These are phyloP conservation scores for Hamamelis virginiana DNA, from an alignment of 164 flowering plant genomes.

Conservation along the genomic window DNA sequence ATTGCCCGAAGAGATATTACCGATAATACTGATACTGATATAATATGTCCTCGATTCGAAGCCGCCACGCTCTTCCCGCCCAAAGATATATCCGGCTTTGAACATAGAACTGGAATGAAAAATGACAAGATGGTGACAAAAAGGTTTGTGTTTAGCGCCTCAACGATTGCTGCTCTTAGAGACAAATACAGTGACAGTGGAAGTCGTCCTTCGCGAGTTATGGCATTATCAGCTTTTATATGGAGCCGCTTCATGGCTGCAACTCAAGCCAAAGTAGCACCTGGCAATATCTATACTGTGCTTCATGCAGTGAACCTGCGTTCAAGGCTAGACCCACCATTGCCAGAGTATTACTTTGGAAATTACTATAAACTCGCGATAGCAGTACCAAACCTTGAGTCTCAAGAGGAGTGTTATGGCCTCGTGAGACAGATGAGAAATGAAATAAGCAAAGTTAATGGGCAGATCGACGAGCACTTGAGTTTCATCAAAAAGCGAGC, in stretches of 20 bases:
- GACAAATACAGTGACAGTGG: constrained; percentile 1
- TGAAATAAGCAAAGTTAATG: neutral
- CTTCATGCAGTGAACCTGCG: constrained; percentile 21
- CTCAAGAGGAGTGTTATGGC: neutral
- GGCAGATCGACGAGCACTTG: neutral
- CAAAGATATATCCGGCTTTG: constrained; percentile 11
- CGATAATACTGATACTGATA: too few relatives aligned
- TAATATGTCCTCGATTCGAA: constrained; percentile 17
- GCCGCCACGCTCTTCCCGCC: constrained; percentile 33
- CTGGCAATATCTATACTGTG: neutral
- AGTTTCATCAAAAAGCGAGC: neutral
- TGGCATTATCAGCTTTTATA: constrained; percentile 23
- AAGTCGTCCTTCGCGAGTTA: constrained; percentile 15
- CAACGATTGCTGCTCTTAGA: constrained; percentile 14
- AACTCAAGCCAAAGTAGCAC: neutral
- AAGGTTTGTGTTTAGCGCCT: constrained; percentile 21
- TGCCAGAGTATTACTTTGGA: constrained; percentile 25
- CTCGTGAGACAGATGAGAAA: neutral
- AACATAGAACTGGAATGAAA: neutral
- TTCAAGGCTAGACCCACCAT: constrained; percentile 15
- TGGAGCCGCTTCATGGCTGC: constrained; percentile 17
- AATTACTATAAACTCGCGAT: neutral
- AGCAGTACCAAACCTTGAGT: neutral
- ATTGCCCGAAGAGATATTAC: constrained; percentile 17
- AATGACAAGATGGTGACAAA: constrained; percentile 22